Base-by-base conservation (phyloP, 768 basidiomycete genomes). In the Mrakia gelida region DNA sequence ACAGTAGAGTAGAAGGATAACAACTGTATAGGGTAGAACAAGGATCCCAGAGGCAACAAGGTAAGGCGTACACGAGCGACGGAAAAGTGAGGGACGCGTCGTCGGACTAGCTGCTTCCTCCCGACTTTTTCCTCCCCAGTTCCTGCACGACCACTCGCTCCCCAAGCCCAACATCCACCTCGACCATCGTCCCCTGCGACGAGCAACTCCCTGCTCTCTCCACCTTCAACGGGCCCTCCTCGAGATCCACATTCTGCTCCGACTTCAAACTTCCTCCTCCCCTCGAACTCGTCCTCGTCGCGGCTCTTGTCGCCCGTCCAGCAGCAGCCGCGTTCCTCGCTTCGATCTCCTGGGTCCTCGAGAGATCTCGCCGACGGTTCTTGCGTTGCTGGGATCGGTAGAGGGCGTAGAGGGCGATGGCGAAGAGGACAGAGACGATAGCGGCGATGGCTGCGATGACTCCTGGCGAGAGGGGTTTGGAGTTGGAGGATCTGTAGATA, bases 331-430 rank as follows among this genome's bases (percentile, higher is more conserved):
- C 49, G 11, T 13, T 16, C 18, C 49, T 52, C 15, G 49, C 49
- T 13, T 52, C 49, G 49, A 52, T 52, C 18, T 52, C 49, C 49
- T 52, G 49, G 4, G 49, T 52, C 18, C 23, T 26, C 26, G 59
- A 59, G 10, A 59, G 59, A 8, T 59, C 59, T 28, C 59, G 59
- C 18, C 59, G 26, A 13, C 26, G 21, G 38, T 43, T 38, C 38
- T 70, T 70, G 26, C 34, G 67, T n/a, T 41, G 34, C 23, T 70
- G 67, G 38, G 67, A 70, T 11, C 67, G 67, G 38, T 70, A 70
- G 21, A 70, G 38, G 7, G 67, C 67, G 34, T 21, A 45, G 38
- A 70, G 67, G 3, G 67, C 41, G 26, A 70, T 1, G 7, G 34
- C 67, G 26, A 73, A 56, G 13, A 59, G 54, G n/a, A 73, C 26